Evolutionary conservation across 2,329 filamentous ascomycete species (phyloP).

Genomic region (Pseudopithomyces maydicus): DNA sequence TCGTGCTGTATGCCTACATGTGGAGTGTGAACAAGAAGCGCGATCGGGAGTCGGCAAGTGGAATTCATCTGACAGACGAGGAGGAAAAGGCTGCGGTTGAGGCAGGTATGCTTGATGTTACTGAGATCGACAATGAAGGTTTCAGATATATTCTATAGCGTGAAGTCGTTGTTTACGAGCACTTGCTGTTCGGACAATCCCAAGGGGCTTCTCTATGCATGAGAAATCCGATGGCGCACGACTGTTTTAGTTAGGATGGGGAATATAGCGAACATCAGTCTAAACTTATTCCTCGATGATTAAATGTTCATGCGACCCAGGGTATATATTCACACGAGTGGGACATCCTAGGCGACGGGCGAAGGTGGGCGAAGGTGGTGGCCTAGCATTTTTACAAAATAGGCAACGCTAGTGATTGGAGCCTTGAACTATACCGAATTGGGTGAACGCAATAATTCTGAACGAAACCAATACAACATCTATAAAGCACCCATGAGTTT

Average conservation of each 20-base stretch:
- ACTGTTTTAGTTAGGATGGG: too few relatives aligned
- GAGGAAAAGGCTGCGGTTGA: conserved; percentile 59
- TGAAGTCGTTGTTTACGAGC: too few relatives aligned
- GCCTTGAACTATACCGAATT: background rate
- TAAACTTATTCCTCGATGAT: too few relatives aligned
- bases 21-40: conserved; percentile 59
- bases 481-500: background rate
- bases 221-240: too few relatives aligned
- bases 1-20: conserved; percentile 62
- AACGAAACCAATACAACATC: background rate
- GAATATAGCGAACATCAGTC: too few relatives aligned
- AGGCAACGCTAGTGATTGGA: background rate
- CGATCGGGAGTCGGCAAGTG: conserved; percentile 52
- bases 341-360: too few relatives aligned
- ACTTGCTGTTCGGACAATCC: too few relatives aligned
- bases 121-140: conserved; percentile 60
- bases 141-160: conserved; percentile 57
- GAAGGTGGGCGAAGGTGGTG: background rate
- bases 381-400: background rate
- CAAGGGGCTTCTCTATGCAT: background rate
- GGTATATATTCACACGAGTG: too few relatives aligned
- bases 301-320: too few relatives aligned
- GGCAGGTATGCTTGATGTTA: conserved; percentile 61
- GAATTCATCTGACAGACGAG: conserved; percentile 38
- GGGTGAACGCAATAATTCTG: background rate